Base-by-base conservation (phyloP, 2,329 filamentous ascomycete genomes). In the Sclerotinia glacialis region DNA sequence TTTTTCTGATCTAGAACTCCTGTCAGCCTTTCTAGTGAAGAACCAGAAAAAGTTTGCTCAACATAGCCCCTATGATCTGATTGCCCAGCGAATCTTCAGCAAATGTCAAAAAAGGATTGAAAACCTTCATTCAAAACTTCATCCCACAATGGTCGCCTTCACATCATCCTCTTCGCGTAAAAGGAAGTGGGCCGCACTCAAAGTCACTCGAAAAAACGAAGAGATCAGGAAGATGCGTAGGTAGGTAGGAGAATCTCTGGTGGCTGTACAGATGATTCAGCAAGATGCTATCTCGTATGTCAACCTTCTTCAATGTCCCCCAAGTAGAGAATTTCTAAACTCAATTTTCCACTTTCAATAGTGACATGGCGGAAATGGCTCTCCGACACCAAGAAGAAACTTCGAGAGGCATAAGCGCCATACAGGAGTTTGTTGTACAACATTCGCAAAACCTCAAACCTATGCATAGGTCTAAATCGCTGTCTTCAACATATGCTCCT, bases 61-160 rank as follows among this genome's bases (percentile, higher is more conserved):
- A 12, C 26, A 31, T 21, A 42, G 34, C 14, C 40, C 59, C 9
- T 52, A 54, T 53, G 50, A 44, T 26, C 4, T 12, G 34, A 34
- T 64, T 1, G 40, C 61, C 3, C 12, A 5, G 12, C 26, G 50
- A 8, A 44, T 55, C 21, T 34, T 64, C 2, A 23, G 5, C 11
- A 44, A 54, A 46, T 55, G 61, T 23, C 49, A 64, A 5, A 34
- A 54, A 31, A 64, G 49, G n/a, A 46, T 64, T 54, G 37, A 34
- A 23, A 11, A 26, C 2, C 49, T 64, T 12, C 50, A 53, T 11
- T 18, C 34, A 9, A 64, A 54, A 12, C 21, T 53, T 16, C n/a
- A 12, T 54, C 61, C 61, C 31, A 23, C 50, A 3, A 55, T 64
- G 21, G 3, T 11, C 8, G 23, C 34, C 44, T 53, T 64, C 12